phyloP scores from a whole-genome alignment of 768 basidiomycete species.

The Tulasnella calospora region DNA sequence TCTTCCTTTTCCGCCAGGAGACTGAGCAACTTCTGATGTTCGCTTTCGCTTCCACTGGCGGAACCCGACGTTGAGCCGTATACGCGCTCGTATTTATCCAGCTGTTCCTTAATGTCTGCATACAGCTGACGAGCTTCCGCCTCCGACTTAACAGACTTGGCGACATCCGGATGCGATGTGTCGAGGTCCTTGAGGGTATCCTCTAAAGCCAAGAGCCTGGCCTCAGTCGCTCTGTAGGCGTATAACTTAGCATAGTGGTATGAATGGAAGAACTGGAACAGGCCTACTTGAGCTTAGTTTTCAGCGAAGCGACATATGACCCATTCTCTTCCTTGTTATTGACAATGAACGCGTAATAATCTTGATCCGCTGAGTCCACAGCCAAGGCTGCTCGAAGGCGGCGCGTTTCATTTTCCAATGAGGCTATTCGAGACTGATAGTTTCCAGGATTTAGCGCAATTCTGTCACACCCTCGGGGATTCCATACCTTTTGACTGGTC shows the following conservation, averaged over 20 bases:
- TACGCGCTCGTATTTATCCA: slow-evolving; percentile 58
- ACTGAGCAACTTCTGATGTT: slow-evolving; percentile 49
- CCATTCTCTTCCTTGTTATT: slow-evolving; percentile 43
- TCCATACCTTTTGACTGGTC: slow-evolving; percentile 42
- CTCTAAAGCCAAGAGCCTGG: slow-evolving; percentile 49
- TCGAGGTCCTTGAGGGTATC: slow-evolving; percentile 46
- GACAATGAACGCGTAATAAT: slow-evolving; percentile 67
- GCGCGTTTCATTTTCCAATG: slow-evolving; percentile 64
- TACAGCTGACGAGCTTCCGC: slow-evolving; percentile 33
- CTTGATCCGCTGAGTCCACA: slow-evolving; percentile 62
- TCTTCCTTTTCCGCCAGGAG: slow-evolving; percentile 61
- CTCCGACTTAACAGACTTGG: slow-evolving; percentile 39
- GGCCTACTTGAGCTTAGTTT: slow-evolving; percentile 53
- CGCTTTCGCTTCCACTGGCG: slow-evolving; percentile 38
- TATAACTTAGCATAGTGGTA: slow-evolving; percentile 28
- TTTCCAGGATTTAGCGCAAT: neutral
- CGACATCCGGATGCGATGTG: slow-evolving; percentile 51
- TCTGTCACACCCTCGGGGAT: neutral
- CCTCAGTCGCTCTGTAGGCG: slow-evolving; percentile 49
- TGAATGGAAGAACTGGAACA: neutral
- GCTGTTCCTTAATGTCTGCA: slow-evolving; percentile 29
- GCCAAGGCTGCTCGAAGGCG: slow-evolving; percentile 74
- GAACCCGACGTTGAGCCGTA: slow-evolving; percentile 51
- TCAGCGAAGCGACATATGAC: slow-evolving; percentile 50
- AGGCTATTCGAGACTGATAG: slow-evolving; percentile 64